A percentile compares a stretch with the other conserved stretches of the same genome.
Evolutionary conservation across 352 stramenopile species (phyloP).

Genomic region (Pilasporangium apinafurcum): DNA sequence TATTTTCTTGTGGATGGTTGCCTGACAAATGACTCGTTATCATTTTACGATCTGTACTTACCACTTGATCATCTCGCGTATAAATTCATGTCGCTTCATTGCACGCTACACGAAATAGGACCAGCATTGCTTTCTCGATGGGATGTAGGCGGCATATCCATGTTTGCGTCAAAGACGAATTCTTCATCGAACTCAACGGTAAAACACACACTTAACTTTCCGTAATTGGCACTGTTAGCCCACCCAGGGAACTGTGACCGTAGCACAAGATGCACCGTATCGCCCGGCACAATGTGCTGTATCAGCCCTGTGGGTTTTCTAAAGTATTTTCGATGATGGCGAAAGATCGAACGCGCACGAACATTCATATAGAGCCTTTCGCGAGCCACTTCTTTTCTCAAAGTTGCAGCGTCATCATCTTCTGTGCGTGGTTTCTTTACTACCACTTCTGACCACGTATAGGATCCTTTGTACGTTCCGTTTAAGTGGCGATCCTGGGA

Average conservation of each 20-base stretch:
- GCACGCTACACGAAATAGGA: background rate
- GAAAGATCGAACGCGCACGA: conserved; percentile 29
- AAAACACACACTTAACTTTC: conserved; percentile 35
- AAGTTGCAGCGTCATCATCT: conserved; percentile 21
- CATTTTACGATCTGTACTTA: too few species aligned
- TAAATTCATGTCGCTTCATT: too few species aligned
- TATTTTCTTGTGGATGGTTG: too few species aligned
- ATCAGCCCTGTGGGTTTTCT: conserved; percentile 20
- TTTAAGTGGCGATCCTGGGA: conserved; percentile 32
- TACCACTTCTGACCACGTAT: conserved; percentile 59
- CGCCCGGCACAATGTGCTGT: conserved; percentile 27
- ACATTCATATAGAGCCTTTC: conserved; percentile 39
- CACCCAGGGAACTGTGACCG: conserved; percentile 47
- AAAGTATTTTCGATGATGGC: conserved; percentile 57
- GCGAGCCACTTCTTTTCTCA: conserved; percentile 17
- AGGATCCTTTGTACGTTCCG: conserved; percentile 45
- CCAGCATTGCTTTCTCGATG: background rate
- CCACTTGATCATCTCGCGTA: too few species aligned
- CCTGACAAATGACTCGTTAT: too few species aligned
- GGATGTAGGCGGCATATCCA: background rate
- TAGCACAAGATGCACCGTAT: conserved; percentile 44
- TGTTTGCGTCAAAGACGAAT: conserved; percentile 22
- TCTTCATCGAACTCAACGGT: conserved; percentile 39
- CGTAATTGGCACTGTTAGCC: conserved; percentile 57
- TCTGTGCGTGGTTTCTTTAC: conserved; percentile 18